These are phyloP conservation scores for Coccomyxa sp. DNA, from an alignment of 139 green algal genomes.

Conservation along the genomic window DNA sequence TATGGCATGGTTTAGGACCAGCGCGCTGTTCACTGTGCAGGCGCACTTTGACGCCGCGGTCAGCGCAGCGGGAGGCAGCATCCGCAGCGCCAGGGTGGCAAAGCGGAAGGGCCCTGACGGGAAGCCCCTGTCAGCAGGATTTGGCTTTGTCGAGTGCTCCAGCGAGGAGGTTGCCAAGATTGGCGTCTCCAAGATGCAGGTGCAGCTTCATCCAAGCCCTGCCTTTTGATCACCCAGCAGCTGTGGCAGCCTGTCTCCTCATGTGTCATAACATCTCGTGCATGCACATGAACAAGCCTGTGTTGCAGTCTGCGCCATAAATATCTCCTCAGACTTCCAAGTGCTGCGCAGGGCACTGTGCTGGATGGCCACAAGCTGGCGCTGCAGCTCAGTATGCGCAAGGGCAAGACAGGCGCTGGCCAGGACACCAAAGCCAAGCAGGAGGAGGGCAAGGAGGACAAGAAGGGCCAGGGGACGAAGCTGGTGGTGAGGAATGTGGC, in stretches of 20 bases:
- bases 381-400: slow-evolving; percentile 64
- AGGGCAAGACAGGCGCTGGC: neutral
- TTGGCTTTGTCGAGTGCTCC: slow-evolving; percentile 88
- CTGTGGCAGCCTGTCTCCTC: too few relatives aligned
- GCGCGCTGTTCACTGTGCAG: neutral
- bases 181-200: slow-evolving; percentile 62
- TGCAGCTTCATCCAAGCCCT: neutral
- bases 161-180: slow-evolving; percentile 52
- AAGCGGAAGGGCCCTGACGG: slow-evolving; percentile 48
- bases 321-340: too few relatives aligned
- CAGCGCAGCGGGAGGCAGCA: slow-evolving; percentile 41
- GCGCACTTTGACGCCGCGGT: slow-evolving; percentile 72
- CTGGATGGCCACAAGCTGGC: slow-evolving; percentile 91
- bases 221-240: too few relatives aligned
- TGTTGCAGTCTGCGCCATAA: too few relatives aligned
- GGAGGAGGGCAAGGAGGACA: neutral
- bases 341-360: slow-evolving; percentile 54
- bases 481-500: slow-evolving; percentile 97
- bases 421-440: slow-evolving; percentile 9
- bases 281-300: too few relatives aligned
- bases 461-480: slow-evolving; percentile 20
- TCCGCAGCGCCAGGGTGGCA: slow-evolving; percentile 47
- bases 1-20: neutral
- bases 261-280: too few relatives aligned
- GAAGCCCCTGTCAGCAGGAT: slow-evolving; percentile 68